Conservation (phyloP, 1,139 yeast species). For the Taphrina wiesneri region DNA sequence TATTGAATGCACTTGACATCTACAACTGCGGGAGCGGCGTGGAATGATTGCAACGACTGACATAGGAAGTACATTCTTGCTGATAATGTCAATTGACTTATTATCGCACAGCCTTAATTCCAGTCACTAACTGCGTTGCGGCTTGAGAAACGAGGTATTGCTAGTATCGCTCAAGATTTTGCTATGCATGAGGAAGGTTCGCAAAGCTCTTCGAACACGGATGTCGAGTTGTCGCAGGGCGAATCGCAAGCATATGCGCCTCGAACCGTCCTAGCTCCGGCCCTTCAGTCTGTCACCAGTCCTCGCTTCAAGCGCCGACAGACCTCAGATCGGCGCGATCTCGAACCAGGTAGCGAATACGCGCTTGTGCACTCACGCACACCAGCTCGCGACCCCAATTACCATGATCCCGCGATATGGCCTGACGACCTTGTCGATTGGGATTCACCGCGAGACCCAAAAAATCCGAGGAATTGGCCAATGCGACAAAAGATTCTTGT, state of each 20-base stretch:
- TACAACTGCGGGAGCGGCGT: too few relatives aligned
- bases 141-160: neutral
- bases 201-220: neutral
- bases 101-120: neutral
- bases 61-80: neutral
- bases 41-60: neutral
- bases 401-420: conserved; percentile 22
- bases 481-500: conserved; percentile 48
- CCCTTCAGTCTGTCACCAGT: neutral
- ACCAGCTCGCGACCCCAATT: conserved; percentile 16
- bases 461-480: conserved; percentile 62
- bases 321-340: neutral
- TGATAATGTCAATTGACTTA: neutral
- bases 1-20: too few relatives aligned
- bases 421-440: conserved; percentile 44
- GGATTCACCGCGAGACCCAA: conserved; percentile 59
- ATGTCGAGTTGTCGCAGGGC: neutral
- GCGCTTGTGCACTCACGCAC: conserved; percentile 10
- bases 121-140: neutral
- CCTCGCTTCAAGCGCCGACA: neutral
- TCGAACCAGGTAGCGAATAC: conserved; percentile 18
- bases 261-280: neutral
- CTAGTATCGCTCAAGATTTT: neutral
- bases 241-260: neutral
- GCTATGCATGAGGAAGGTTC: neutral